phyloP scores from a whole-genome alignment of 306 rosid species.

The Argentina anserina region DNA sequence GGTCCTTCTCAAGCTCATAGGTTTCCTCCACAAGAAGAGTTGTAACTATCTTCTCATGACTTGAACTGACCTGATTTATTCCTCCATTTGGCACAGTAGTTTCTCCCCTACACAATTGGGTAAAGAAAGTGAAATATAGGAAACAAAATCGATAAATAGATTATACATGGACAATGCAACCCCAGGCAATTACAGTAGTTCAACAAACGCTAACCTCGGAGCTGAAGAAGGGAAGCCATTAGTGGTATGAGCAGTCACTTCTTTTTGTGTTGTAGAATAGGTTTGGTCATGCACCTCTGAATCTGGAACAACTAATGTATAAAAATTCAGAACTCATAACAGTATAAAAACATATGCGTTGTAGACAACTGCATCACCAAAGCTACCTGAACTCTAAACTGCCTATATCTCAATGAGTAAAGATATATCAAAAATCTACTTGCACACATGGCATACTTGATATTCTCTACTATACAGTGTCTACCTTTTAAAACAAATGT shows the following conservation, averaged over 20 bases:
- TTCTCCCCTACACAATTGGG: slow-evolving; percentile 36
- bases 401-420: not conserved
- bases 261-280: slow-evolving; percentile 35
- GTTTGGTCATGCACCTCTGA: slow-evolving; percentile 36
- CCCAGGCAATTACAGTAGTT: not conserved
- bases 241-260: slow-evolving; percentile 30
- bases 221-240: slow-evolving; percentile 53
- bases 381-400: slow-evolving; percentile 12
- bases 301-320: slow-evolving; percentile 29
- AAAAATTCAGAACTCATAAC: not conserved
- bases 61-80: slow-evolving; percentile 23
- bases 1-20: slow-evolving; percentile 41
- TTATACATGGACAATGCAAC: not conserved
- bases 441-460: not conserved
- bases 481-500: not conserved
- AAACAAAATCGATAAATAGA: slow-evolving; percentile 17
- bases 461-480: not conserved
- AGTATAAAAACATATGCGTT: not conserved
- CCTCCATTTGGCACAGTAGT: slow-evolving; percentile 24
- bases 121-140: slow-evolving; percentile 43
- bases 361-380: not conserved
- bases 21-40: slow-evolving; percentile 30
- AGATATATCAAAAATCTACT: not conserved
- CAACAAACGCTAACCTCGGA: slow-evolving; percentile 38
- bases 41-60: slow-evolving; percentile 33